Evolutionary conservation across 2,329 filamentous ascomycete genomes (phyloP).

Genomic region (Microascus cirrosus): DNA sequence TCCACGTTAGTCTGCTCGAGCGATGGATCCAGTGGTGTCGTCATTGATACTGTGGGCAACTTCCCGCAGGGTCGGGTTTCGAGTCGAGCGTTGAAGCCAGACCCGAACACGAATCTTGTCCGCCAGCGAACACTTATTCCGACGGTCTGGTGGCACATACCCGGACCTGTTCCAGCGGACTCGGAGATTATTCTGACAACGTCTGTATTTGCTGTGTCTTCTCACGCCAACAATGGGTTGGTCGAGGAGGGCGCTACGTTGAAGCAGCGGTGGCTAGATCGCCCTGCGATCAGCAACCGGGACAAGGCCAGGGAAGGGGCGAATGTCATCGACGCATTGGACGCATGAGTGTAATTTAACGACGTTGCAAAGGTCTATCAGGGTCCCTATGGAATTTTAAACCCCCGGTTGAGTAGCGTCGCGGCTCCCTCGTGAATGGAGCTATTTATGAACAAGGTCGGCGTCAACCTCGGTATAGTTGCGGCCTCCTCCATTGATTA

Average conservation of each 20-base stretch:
- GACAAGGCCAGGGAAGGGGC: too few relatives aligned
- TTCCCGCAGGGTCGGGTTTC: background rate
- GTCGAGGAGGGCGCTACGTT: background rate
- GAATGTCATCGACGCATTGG: too few relatives aligned
- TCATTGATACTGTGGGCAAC: background rate
- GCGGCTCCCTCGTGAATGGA: too few relatives aligned
- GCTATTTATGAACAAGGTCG: too few relatives aligned
- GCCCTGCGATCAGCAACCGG: background rate
- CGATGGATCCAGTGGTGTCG: background rate
- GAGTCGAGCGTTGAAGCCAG: constrained; percentile 10
- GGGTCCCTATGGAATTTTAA: too few relatives aligned
- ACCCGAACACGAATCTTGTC: constrained; percentile 16
- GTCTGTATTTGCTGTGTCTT: background rate
- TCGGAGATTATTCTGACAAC: background rate
- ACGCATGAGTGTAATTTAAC: too few relatives aligned
- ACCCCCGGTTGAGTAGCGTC: too few relatives aligned
- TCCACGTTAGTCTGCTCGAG: background rate
- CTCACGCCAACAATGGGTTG: background rate
- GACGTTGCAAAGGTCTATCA: too few relatives aligned
- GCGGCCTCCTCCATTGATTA: too few relatives aligned
- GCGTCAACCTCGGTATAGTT: too few relatives aligned
- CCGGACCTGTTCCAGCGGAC: background rate
- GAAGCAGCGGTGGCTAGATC: background rate
- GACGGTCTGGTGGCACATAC: background rate
- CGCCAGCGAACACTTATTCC: constrained; percentile 12